These are phyloP conservation scores for Pestalotiopsis fici DNA, from an alignment of 2,329 filamentous ascomycete genomes.

Conservation along the genomic window DNA sequence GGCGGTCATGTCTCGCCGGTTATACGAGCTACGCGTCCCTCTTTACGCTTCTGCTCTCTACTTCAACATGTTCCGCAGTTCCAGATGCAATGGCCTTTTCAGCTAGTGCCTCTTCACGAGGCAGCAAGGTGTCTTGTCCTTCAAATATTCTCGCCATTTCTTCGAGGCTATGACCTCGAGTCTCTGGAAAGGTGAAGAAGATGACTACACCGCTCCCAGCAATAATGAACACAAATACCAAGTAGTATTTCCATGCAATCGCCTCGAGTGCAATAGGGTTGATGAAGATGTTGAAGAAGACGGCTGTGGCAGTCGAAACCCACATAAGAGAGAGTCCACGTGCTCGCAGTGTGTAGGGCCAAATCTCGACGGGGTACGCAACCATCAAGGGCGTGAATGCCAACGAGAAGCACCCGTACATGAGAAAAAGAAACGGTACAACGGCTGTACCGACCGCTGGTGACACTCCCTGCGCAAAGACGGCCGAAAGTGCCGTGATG, in stretches of 20 bases:
- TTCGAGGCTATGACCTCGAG: slow-evolving; percentile 29
- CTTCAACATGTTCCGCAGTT: neutral
- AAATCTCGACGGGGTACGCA: slow-evolving; percentile 30
- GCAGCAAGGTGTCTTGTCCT: slow-evolving; percentile 6
- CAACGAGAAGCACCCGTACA: slow-evolving; percentile 32
- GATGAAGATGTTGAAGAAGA: slow-evolving; percentile 38
- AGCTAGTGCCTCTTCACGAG: neutral
- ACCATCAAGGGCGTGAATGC: slow-evolving; percentile 30
- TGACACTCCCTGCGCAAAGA: slow-evolving; percentile 10
- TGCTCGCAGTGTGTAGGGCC: slow-evolving; percentile 19
- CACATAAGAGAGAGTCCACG: slow-evolving; percentile 17
- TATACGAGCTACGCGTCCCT: neutral
- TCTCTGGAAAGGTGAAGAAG: slow-evolving; percentile 39
- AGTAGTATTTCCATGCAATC: slow-evolving; percentile 41
- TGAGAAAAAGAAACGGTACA: slow-evolving; percentile 33
- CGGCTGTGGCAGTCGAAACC: neutral
- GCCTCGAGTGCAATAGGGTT: slow-evolving; percentile 39
- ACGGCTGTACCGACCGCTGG: slow-evolving; percentile 20
- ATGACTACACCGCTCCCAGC: slow-evolving; percentile 30
- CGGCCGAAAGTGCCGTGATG: slow-evolving; percentile 13
- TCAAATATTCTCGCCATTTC: slow-evolving; percentile 31
- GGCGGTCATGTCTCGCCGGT: neutral
- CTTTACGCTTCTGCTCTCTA: neutral
- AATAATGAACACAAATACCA: slow-evolving; percentile 37
- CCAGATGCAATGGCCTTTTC: neutral